These are phyloP conservation scores for Quercus cerris DNA, from an alignment of 306 rosid genomes.

Conservation along the genomic window DNA sequence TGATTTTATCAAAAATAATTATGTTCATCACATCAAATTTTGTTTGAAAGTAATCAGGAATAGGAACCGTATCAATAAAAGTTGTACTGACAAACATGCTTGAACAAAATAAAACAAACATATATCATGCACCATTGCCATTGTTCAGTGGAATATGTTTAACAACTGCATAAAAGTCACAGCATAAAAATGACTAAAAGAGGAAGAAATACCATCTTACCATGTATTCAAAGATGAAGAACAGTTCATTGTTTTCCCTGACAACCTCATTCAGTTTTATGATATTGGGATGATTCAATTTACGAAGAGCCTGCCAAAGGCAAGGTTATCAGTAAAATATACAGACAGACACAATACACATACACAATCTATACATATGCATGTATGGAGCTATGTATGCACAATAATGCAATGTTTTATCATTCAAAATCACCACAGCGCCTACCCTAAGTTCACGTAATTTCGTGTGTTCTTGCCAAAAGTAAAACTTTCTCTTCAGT, in stretches of 20 bases:
- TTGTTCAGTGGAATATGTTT: background rate
- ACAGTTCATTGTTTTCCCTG: slow-evolving; percentile 69
- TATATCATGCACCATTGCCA: slow-evolving; percentile 6
- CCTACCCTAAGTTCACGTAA: slow-evolving; percentile 83
- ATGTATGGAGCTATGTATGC: slow-evolving; percentile 14
- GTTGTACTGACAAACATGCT: background rate
- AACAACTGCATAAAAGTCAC: background rate
- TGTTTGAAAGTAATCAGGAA: background rate
- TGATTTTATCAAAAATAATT: background rate
- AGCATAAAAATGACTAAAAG: slow-evolving; percentile 1
- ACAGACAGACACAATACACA: slow-evolving; percentile 13
- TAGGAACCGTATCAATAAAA: background rate
- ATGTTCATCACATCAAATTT: background rate
- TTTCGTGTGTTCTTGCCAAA: slow-evolving; percentile 80
- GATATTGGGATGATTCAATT: slow-evolving; percentile 74
- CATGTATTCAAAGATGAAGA: slow-evolving; percentile 84
- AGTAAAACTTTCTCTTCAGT: slow-evolving; percentile 81
- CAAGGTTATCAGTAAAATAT: slow-evolving; percentile 8
- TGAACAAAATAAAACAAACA: slow-evolving; percentile 4
- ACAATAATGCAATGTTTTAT: background rate
- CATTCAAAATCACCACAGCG: slow-evolving; percentile 1
- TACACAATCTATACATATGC: slow-evolving; percentile 1
- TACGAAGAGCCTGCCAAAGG: slow-evolving; percentile 60
- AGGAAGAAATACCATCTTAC: slow-evolving; percentile 33
- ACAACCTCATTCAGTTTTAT: slow-evolving; percentile 79